Evolutionary conservation across 2,329 filamentous ascomycete species (phyloP).

Genomic region (Cladosporium sp.): DNA sequence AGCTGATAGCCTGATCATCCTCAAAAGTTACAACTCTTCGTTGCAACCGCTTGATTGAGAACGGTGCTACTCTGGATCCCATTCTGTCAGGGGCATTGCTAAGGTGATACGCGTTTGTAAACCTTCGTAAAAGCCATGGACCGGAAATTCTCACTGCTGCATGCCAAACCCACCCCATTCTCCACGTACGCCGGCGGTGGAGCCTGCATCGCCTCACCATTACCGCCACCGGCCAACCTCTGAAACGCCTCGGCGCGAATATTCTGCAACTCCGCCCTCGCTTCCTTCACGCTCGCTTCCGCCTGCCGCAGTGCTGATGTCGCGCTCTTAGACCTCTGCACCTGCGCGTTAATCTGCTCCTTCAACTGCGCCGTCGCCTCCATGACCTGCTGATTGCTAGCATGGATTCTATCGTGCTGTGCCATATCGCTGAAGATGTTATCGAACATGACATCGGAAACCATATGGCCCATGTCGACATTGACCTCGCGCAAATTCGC

Average conservation of each 20-base stretch:
- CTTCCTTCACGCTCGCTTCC: constrained; percentile 16
- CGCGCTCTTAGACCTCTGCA: constrained; percentile 13
- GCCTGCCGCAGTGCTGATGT: constrained; percentile 18
- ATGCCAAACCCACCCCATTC: background rate
- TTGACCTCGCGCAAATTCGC: constrained; percentile 16
- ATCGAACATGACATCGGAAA: constrained; percentile 27
- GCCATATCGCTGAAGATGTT: constrained; percentile 27
- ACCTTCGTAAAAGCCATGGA: too few relatives aligned
- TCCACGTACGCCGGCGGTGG: background rate
- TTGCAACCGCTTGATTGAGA: too few relatives aligned
- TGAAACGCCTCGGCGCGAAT: constrained; percentile 27
- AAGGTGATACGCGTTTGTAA: too few relatives aligned
- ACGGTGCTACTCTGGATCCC: too few relatives aligned
- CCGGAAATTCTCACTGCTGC: background rate
- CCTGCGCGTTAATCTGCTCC: constrained; percentile 17
- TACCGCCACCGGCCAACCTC: constrained; percentile 12
- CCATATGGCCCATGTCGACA: constrained; percentile 25
- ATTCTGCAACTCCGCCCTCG: constrained; percentile 23
- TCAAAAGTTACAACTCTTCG: too few relatives aligned
- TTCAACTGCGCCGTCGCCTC: constrained; percentile 19
- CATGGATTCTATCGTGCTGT: constrained; percentile 25
- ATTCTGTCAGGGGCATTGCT: too few relatives aligned
- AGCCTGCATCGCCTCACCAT: background rate
- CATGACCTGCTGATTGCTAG: constrained; percentile 18
- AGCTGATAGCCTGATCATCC: too few relatives aligned